Base-by-base conservation (phyloP, 495 filamentous ascomycete species). In the Hyaloscypha finlandica region DNA sequence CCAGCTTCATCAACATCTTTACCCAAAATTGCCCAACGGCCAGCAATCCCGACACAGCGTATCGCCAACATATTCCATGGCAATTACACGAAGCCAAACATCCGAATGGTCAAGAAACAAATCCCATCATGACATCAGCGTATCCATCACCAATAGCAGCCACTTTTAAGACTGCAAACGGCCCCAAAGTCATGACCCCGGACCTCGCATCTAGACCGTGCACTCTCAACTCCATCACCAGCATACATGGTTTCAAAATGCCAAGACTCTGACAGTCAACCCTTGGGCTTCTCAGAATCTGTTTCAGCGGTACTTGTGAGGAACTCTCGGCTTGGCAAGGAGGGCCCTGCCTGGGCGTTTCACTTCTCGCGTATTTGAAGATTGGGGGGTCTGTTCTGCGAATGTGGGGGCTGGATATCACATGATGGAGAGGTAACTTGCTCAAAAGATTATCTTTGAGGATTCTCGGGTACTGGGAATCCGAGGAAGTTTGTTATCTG, bases 271-370 rank as follows among this genome's bases (percentile, higher is more conserved):
- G 53, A 56, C 56, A 59, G 30, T 8, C 3, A 37, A 0, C 19
- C 20, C 29, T 31, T 30, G 19, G 56, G 25, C 25, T 25, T 25
- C 25, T 25, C 25, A 25, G 25, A 25, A n/a, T 48, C 12, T 11
- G 56, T 59, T 59, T 59, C 56, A 59, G 30, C 19, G 8, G 25
- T 8, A 59, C 22, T 20, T 33, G 56, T 8, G 56, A 59, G 56
- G 56, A 59, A 59, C 56, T 31, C n/a, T 37, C 11, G 56, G 30
- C 56, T 59, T 59, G 56, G 56, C 56, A 25, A 12, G 42, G 42
- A 48, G 42, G 42, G 35, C 1, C 12, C 35, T 37, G 35, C 35
- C 12, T 6, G 8, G 35, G 42, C n/a, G 42, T 48, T 48, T 48
- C 42, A 48, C 16, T 1, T 48, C 42, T 48, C 16, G 42, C 8